phyloP scores from a whole-genome alignment of 1,139 yeast genomes.

The Hansenula lynferdii region DNA sequence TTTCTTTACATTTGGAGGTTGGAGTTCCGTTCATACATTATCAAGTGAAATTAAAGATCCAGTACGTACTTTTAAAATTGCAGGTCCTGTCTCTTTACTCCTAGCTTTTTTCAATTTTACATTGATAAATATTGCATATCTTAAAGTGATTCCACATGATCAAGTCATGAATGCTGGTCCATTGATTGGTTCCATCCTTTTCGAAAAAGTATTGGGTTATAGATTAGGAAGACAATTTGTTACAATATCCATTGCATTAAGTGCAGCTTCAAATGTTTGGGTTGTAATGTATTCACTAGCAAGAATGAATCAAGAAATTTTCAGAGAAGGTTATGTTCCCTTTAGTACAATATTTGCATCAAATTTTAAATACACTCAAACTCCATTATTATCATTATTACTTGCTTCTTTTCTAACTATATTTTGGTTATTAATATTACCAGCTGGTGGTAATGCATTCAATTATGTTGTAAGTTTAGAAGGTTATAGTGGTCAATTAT shows the following conservation, averaged over 20 bases:
- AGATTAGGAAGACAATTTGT: conserved; percentile 47
- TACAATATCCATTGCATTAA: conserved; percentile 51
- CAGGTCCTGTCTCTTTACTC: conserved; percentile 52
- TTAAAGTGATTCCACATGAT: conserved; percentile 48
- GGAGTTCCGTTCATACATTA: conserved; percentile 61
- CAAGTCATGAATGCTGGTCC: conserved; percentile 53
- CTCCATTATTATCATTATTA: conserved; percentile 47
- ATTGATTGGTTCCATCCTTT: conserved; percentile 52
- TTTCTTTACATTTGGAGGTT: conserved; percentile 57
- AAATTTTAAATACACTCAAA: conserved; percentile 46
- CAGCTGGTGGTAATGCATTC: conserved; percentile 51
- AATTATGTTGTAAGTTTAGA: conserved; percentile 54
- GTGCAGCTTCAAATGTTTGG: conserved; percentile 59
- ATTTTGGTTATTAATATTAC: conserved; percentile 35
- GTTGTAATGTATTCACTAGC: conserved; percentile 58
- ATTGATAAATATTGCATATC: conserved; percentile 51
- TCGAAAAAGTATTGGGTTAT: conserved; percentile 51
- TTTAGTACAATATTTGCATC: conserved; percentile 47
- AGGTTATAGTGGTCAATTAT: conserved; percentile 50
- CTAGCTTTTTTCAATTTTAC: conserved; percentile 47
- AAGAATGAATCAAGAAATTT: conserved; percentile 59
- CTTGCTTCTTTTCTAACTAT: conserved; percentile 28
- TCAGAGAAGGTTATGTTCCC: conserved; percentile 59
- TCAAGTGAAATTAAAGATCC: conserved; percentile 61
- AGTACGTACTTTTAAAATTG: conserved; percentile 48